Conservation (phyloP, 2,329 filamentous ascomycete species). For the Xylaria sp. region DNA sequence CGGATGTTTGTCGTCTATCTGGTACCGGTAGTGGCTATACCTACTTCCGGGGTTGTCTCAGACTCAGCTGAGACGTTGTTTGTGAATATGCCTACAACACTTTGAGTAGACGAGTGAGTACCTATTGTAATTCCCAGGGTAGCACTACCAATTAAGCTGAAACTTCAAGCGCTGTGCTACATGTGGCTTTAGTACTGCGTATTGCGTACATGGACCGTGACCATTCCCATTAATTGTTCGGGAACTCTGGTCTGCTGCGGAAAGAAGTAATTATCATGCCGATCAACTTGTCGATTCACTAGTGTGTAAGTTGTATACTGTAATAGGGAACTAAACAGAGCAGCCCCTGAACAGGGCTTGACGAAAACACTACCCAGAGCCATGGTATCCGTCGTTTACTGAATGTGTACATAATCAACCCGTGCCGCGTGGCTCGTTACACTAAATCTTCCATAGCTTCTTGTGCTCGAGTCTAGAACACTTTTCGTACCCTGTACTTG, state of each 20-base stretch:
- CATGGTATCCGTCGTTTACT: background rate
- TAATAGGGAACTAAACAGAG: background rate
- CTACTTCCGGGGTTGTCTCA: background rate
- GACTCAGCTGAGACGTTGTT: background rate
- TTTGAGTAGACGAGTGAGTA: background rate
- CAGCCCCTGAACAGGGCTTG: slow-evolving; percentile 24
- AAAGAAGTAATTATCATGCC: slow-evolving; percentile 5
- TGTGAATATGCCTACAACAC: background rate
- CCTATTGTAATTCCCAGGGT: background rate
- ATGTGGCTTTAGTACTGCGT: background rate
- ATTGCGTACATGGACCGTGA: background rate
- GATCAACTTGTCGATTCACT: slow-evolving; percentile 7
- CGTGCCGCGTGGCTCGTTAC: background rate
- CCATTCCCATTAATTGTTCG: background rate
- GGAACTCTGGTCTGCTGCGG: background rate
- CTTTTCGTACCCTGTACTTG: background rate
- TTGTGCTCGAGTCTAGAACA: background rate
- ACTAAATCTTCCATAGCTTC: background rate
- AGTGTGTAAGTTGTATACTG: background rate
- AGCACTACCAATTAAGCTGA: slow-evolving; percentile 10
- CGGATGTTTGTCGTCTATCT: too few species aligned
- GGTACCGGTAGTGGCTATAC: background rate
- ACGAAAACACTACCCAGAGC: background rate
- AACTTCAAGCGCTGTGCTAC: slow-evolving; percentile 1
- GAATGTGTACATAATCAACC: background rate